Evolutionary conservation across 257 asterid genomes (phyloP).

Genomic region (Fraxinus anomala): DNA sequence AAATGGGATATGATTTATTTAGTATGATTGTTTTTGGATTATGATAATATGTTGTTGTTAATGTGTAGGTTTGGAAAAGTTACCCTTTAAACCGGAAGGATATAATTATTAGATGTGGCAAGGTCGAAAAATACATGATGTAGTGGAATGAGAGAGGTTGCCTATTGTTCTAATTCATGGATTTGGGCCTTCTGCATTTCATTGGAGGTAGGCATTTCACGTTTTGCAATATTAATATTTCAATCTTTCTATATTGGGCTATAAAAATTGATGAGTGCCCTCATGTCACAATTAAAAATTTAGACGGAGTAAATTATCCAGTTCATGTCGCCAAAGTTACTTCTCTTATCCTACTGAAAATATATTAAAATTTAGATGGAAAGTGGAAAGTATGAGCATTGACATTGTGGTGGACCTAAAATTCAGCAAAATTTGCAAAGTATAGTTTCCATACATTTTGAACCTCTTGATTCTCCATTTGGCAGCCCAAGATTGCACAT

Average conservation of each 20-base stretch:
- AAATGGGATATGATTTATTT: background rate
- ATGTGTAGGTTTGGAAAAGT: constrained; percentile 61
- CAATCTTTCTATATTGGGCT: background rate
- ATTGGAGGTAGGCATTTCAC: constrained; percentile 68
- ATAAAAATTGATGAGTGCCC: background rate
- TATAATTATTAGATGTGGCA: constrained; percentile 86
- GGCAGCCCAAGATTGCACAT: background rate
- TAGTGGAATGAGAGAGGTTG: constrained; percentile 83
- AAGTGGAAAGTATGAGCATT: too few species aligned
- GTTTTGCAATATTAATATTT: background rate
- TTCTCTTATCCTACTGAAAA: background rate
- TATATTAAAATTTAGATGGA: background rate
- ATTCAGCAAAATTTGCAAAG: background rate
- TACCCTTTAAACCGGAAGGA: constrained; percentile 79
- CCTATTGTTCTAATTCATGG: constrained; percentile 95
- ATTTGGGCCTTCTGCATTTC: constrained; percentile 96
- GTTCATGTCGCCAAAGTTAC: background rate
- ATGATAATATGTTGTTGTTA: constrained; percentile 23
- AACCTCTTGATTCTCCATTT: constrained; percentile 4
- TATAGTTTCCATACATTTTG: background rate
- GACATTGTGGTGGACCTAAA: too few species aligned
- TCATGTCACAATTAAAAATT: background rate
- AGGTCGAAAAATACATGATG: constrained; percentile 79
- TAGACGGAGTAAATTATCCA: background rate
- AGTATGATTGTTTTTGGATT: background rate